Base-by-base conservation (phyloP, 805 yeast species). In the Candida maltosa region DNA sequence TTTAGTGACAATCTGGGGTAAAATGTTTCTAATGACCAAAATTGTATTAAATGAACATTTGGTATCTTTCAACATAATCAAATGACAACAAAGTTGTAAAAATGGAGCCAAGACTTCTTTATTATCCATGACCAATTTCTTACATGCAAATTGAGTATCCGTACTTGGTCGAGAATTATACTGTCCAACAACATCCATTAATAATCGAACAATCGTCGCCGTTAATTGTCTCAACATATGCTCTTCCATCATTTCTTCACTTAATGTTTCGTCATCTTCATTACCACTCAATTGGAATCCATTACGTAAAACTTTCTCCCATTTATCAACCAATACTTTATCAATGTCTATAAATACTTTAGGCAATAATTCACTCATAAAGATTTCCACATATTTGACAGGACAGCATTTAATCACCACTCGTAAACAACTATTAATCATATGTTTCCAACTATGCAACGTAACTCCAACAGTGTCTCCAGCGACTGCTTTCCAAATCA, bases 201-300 rank as follows among this genome's bases (percentile, higher is more conserved):
- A 60, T 51, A 89, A 70, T 40, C 97, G 69, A 35, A 83, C 96
- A 8, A 87, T 87, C 3, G 94, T 89, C 2, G 95, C 95, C 0
- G 97, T 89, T 26, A 93, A 73, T 56, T 93, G 97, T 47, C 98
- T 71, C 40, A 91, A 65, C 69, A 91, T 74, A 58, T 91, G 96
- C 55, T 93, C 98, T 47, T 91, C 97, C 85, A 93, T 83, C 94
- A 93, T 93, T 54, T 93, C 98, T 47, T 89, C 96, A n/a, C 93
- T 82, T 50, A 91, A 69, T 16, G 87, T 86, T 34, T 80, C 89
- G 48, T 88, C 95, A 41, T 79, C 82, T 28, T 75, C 78, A 28
- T 73, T 71, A 1, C 80, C 80, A 46, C 73, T 77, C 26, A 73
- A 58, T 44, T 75, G 78, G 25, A 76, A 51, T 3, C 83, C 82